Evolutionary conservation across 1,139 yeast genomes (phyloP).

Genomic region (Meyerozyma guilliermondii): DNA sequence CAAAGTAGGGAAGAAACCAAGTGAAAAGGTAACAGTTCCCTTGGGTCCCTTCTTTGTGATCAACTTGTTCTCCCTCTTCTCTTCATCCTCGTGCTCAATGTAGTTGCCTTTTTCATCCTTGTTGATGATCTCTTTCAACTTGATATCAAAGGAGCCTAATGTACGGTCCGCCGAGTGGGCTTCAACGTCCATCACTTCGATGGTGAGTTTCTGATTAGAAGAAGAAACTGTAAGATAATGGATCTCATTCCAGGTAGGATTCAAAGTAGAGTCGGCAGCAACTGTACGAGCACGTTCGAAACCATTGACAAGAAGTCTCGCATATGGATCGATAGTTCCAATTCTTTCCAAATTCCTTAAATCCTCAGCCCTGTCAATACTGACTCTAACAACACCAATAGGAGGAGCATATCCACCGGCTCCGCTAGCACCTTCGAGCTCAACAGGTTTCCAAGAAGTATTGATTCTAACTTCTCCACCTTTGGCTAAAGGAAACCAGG

Average conservation of each 20-base stretch:
- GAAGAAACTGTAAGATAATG: constrained; percentile 78
- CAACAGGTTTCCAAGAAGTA: constrained; percentile 85
- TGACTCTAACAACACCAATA: constrained; percentile 81
- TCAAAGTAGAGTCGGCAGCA: constrained; percentile 58
- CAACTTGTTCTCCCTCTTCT: constrained; percentile 55
- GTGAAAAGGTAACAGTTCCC: constrained; percentile 68
- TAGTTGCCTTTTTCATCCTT: constrained; percentile 66
- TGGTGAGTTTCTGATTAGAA: constrained; percentile 70
- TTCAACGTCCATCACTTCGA: constrained; percentile 93
- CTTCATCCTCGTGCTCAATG: constrained; percentile 52
- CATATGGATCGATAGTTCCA: constrained; percentile 91
- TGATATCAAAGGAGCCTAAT: constrained; percentile 74
- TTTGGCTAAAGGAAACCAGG: constrained; percentile 64
- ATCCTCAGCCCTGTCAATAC: constrained; percentile 64
- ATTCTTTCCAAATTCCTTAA: constrained; percentile 80
- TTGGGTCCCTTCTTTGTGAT: constrained; percentile 73
- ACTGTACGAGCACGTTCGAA: constrained; percentile 73
- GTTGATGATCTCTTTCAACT: constrained; percentile 60
- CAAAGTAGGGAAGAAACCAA: constrained; percentile 77
- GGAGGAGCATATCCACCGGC: constrained; percentile 85
- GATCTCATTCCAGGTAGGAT: constrained; percentile 85
- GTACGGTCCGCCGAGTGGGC: constrained; percentile 73
- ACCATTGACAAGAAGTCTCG: constrained; percentile 74
- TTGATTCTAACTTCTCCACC: constrained; percentile 72
- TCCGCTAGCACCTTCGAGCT: constrained; percentile 58